phyloP scores from a whole-genome alignment of 208 protist genomes.

The Trypanosomatidae sp. region DNA sequence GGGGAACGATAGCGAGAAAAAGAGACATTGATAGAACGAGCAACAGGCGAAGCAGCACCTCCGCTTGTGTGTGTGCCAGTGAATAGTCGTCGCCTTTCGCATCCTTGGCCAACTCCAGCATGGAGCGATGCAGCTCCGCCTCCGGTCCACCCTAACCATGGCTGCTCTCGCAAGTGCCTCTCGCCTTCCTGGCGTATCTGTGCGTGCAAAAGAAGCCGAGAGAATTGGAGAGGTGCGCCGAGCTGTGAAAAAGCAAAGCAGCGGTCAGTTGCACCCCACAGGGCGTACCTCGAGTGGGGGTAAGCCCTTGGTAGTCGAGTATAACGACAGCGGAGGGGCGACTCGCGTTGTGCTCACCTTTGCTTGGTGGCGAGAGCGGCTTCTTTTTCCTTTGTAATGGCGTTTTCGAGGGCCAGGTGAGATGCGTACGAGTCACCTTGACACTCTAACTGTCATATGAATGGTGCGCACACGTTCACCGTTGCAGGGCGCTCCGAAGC shows the following conservation, averaged over 20 bases:
- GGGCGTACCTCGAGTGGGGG: neutral
- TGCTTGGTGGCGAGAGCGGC: neutral
- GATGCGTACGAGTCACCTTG: neutral
- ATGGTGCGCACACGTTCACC: neutral
- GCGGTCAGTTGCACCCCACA: neutral
- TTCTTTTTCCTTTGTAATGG: neutral
- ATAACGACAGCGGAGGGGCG: neutral
- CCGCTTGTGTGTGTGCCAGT: neutral
- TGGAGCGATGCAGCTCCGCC: neutral
- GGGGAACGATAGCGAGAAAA: neutral
- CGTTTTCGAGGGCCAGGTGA: neutral
- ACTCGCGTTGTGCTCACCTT: neutral
- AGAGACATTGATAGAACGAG: neutral
- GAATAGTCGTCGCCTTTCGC: neutral
- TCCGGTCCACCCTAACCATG: neutral
- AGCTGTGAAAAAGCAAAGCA: neutral
- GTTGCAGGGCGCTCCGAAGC: neutral
- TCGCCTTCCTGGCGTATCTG: neutral
- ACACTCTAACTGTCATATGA: neutral
- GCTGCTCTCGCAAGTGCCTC: neutral
- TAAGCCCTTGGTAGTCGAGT: neutral
- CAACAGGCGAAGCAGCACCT: neutral
- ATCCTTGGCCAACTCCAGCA: neutral
- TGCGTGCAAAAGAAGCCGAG: neutral
- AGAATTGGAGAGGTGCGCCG: neutral